These are phyloP conservation scores for Coffea humblotiana DNA, from an alignment of 305 asterid genomes.

Conservation along the genomic window DNA sequence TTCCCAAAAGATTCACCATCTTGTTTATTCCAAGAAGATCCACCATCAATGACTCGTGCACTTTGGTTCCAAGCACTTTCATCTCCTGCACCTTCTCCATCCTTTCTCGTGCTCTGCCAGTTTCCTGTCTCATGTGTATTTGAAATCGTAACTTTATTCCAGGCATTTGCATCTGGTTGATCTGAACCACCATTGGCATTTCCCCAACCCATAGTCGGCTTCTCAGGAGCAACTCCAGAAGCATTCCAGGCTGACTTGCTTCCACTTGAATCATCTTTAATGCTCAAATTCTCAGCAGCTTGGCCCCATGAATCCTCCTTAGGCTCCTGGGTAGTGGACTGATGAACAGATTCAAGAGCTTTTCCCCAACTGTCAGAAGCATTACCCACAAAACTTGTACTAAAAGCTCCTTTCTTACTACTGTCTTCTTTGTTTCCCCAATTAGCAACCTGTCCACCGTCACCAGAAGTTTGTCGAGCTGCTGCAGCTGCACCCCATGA, in stretches of 20 bases:
- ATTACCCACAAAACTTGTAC: constrained; percentile 22
- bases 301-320: constrained; percentile 51
- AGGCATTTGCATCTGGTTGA: constrained; percentile 41
- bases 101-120: constrained; percentile 30
- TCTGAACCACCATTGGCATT: constrained; percentile 31
- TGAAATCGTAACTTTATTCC: constrained; percentile 34
- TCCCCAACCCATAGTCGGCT: constrained; percentile 35
- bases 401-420: constrained; percentile 32
- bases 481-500: constrained; percentile 74
- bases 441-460: constrained; percentile 39
- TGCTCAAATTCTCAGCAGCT: constrained; percentile 47
- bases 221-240: constrained; percentile 42
- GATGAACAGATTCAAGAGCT: constrained; percentile 38
- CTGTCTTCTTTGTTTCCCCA: constrained; percentile 46
- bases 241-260: constrained; percentile 52
- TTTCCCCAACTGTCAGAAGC: constrained; percentile 50
- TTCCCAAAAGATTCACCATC: constrained; percentile 35
- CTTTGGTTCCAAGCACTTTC: constrained; percentile 36
- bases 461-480: constrained; percentile 30
- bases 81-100: constrained; percentile 19
- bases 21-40: constrained; percentile 38
- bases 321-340: constrained; percentile 27
- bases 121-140: constrained; percentile 28
- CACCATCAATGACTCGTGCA: constrained; percentile 32
- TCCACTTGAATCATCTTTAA: constrained; percentile 44